These are phyloP conservation scores for Cladosporium sp. DNA, from an alignment of 2,329 filamentous ascomycete genomes.

Conservation along the genomic window DNA sequence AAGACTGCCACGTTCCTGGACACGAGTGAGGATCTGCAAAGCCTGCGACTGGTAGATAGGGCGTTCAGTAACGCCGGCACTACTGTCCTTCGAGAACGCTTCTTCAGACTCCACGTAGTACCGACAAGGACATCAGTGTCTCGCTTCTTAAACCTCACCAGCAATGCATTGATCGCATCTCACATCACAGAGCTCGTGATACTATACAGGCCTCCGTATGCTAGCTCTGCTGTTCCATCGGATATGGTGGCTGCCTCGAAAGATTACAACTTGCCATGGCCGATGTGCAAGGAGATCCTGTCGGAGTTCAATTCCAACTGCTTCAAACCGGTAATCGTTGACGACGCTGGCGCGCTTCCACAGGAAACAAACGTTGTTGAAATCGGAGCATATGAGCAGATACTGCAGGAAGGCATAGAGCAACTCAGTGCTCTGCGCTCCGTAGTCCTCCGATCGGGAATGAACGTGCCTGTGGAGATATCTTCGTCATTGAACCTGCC, in stretches of 20 bases:
- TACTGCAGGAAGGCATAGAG: background rate
- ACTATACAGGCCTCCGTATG: background rate
- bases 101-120: background rate
- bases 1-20: background rate
- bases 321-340: background rate
- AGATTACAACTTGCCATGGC: background rate
- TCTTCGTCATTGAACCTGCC: background rate
- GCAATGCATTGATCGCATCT: background rate
- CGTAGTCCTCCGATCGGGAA: background rate
- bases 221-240: background rate
- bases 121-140: background rate
- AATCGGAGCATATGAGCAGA: background rate
- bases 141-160: background rate
- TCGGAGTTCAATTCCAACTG: background rate
- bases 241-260: background rate
- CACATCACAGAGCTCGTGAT: background rate
- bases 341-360: background rate
- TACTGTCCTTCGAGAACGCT: background rate
- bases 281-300: background rate
- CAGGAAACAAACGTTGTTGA: background rate
- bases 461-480: background rate
- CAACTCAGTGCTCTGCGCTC: background rate
- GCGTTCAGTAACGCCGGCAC: background rate
- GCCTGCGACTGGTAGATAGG: background rate
- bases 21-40: background rate